Conservation (phyloP, 495 filamentous ascomycete genomes). For the Rhypophila decipiens region DNA sequence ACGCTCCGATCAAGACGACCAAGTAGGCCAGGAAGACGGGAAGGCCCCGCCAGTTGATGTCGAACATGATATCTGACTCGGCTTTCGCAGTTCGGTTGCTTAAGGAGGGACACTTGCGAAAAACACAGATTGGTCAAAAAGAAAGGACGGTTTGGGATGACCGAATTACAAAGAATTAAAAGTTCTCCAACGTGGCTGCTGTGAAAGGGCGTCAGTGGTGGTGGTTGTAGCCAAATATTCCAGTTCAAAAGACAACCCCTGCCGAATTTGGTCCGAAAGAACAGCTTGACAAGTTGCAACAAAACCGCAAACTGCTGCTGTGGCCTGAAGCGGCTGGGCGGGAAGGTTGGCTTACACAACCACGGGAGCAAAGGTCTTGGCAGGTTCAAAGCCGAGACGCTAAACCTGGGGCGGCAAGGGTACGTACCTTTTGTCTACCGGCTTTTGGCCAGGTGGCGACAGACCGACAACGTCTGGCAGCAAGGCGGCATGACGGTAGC, state of each 20-base stretch:
- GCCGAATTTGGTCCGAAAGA: slow-evolving; percentile 20
- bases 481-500: not conserved
- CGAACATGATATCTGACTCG: slow-evolving; percentile 35
- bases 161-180: not conserved
- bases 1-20: slow-evolving; percentile 73
- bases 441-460: not conserved
- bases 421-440: not conserved
- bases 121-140: not conserved
- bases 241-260: not conserved
- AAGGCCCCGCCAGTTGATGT: slow-evolving; percentile 74
- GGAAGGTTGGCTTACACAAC: not conserved
- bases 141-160: not conserved
- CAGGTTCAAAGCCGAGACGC: no score
- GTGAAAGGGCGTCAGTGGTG: not conserved
- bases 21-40: slow-evolving; percentile 82
- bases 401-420: not conserved
- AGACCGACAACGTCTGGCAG: not conserved
- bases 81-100: no score
- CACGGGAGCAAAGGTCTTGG: no score
- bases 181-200: not conserved
- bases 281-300: slow-evolving; percentile 27
- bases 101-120: not conserved
- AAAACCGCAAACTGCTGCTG: no score
- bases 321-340: no score
- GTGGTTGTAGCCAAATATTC: not conserved